Evolutionary conservation across 768 basidiomycete genomes (phyloP).

Genomic region (Asterophora lycoperdoides): DNA sequence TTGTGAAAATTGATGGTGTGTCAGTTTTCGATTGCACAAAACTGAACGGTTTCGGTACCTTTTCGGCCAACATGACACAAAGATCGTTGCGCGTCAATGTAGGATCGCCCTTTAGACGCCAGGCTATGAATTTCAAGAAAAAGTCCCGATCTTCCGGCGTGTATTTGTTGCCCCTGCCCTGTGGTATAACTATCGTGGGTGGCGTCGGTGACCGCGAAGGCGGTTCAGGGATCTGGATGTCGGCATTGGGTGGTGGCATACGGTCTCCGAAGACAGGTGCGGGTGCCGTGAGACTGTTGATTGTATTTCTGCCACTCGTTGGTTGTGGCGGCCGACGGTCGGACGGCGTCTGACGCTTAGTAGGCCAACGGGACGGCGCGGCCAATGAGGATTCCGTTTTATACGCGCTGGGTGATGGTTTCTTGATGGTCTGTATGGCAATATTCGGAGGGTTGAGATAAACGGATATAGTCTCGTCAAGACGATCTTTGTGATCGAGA

Average conservation of each 20-base stretch:
- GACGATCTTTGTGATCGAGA: constrained; percentile 59
- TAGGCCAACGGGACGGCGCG: constrained; percentile 23
- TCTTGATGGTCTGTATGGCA: constrained; percentile 33
- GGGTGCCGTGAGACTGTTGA: constrained; percentile 59
- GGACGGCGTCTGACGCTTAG: constrained; percentile 25
- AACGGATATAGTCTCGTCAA: constrained; percentile 45
- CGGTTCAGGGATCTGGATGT: constrained; percentile 55
- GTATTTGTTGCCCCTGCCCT: constrained; percentile 54
- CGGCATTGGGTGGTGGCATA: constrained; percentile 57
- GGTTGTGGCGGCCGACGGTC: constrained; percentile 21
- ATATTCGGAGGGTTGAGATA: constrained; percentile 25
- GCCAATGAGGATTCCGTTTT: constrained; percentile 28
- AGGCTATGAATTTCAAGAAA: constrained; percentile 62
- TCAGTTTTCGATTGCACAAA: constrained; percentile 5
- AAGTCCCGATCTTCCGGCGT: constrained; percentile 63
- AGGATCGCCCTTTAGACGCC: constrained; percentile 55
- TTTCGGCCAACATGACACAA: constrained; percentile 50
- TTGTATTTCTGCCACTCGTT: constrained; percentile 40
- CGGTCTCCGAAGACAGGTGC: constrained; percentile 42
- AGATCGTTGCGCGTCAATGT: constrained; percentile 49
- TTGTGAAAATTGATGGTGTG: constrained; percentile 10
- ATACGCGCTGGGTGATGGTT: constrained; percentile 35
- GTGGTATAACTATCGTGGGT: constrained; percentile 46
- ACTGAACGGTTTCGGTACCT: constrained; percentile 32
- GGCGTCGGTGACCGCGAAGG: constrained; percentile 71